Percentiles rank a stretch among this genome's conserved stretches.
Evolutionary conservation across 495 filamentous ascomycete genomes (phyloP).

Genomic region (Penicillium cinerascens): DNA sequence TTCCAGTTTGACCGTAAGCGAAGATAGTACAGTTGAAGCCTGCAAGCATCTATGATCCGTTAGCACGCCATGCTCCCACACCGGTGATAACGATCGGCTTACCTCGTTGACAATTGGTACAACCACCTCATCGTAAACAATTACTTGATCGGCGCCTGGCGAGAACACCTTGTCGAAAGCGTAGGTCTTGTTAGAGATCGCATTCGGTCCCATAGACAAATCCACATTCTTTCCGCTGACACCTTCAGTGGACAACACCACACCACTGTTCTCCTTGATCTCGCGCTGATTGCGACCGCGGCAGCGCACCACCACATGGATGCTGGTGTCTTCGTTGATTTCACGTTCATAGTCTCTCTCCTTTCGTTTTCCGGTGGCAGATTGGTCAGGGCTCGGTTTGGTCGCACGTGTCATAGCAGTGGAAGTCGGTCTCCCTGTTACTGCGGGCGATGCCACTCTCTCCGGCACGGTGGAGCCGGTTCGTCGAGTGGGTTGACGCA

Average conservation of each 20-base stretch:
- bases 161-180: slow-evolving; percentile 97
- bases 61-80: slow-evolving; percentile 1
- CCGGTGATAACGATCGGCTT: slow-evolving; percentile 16
- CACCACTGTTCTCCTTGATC: slow-evolving; percentile 85
- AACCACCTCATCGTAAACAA: slow-evolving; percentile 93
- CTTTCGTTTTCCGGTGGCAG: slow-evolving; percentile 65
- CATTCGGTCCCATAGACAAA: slow-evolving; percentile 87
- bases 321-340: slow-evolving; percentile 81
- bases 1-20: slow-evolving; percentile 96
- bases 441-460: slow-evolving; percentile 60
- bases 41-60: slow-evolving; percentile 67
- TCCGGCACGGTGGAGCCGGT: slow-evolving; percentile 30
- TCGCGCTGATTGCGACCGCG: slow-evolving; percentile 90
- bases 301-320: slow-evolving; percentile 94
- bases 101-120: slow-evolving; percentile 90
- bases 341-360: slow-evolving; percentile 76
- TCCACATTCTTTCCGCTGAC: slow-evolving; percentile 79
- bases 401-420: slow-evolving; percentile 39
- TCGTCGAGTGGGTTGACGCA: slow-evolving; percentile 52
- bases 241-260: slow-evolving; percentile 83
- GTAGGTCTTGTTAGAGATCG: slow-evolving; percentile 93
- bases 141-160: slow-evolving; percentile 85
- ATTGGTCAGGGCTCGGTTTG: slow-evolving; percentile 40
- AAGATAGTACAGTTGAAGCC: slow-evolving; percentile 99
- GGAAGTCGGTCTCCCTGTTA: slow-evolving; percentile 51